Conservation (phyloP, 768 basidiomycete species). For the Pholiota conissans region DNA sequence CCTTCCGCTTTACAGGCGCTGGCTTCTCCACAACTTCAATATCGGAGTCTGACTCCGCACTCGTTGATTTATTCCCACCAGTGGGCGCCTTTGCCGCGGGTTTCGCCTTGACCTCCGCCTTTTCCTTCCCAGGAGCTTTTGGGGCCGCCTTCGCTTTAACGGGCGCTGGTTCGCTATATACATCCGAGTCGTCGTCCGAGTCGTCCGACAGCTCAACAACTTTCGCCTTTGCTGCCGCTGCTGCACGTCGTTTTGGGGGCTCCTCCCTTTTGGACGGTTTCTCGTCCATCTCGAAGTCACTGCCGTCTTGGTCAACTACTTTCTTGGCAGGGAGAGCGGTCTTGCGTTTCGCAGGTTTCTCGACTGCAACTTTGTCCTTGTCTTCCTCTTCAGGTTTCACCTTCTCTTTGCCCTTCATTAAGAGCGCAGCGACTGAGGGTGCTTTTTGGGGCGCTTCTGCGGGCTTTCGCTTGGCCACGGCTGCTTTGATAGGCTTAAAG, state of each 20-base stretch:
- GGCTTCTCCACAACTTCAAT: slow-evolving; percentile 25
- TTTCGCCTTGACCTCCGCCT: background rate
- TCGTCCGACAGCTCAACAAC: slow-evolving; percentile 6
- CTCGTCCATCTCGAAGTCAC: slow-evolving; percentile 12
- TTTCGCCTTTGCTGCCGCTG: slow-evolving; percentile 11
- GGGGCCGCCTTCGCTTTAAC: slow-evolving; percentile 6
- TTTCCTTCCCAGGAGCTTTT: slow-evolving; percentile 12
- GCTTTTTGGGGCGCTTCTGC: slow-evolving; percentile 17
- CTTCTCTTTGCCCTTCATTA: slow-evolving; percentile 19
- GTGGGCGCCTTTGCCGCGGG: slow-evolving; percentile 2
- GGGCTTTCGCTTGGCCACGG: slow-evolving; percentile 41
- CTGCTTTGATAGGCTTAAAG: slow-evolving; percentile 47
- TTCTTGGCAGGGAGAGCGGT: slow-evolving; percentile 23
- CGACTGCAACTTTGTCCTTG: slow-evolving; percentile 11
- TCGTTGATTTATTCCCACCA: slow-evolving; percentile 29
- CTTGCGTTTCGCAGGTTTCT: slow-evolving; percentile 13
- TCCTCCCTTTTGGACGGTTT: slow-evolving; percentile 10
- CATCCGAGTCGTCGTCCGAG: slow-evolving; percentile 10
- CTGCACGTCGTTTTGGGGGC: slow-evolving; percentile 24
- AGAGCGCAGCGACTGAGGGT: background rate
- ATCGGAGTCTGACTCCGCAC: slow-evolving; percentile 37
- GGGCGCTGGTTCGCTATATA: slow-evolving; percentile 1
- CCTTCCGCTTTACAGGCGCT: slow-evolving; percentile 11
- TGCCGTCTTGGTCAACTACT: slow-evolving; percentile 9
- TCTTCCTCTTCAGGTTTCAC: slow-evolving; percentile 15